These are phyloP conservation scores for Debaryomyces robertsiae DNA, from an alignment of 1,139 yeast species.

Conservation along the genomic window DNA sequence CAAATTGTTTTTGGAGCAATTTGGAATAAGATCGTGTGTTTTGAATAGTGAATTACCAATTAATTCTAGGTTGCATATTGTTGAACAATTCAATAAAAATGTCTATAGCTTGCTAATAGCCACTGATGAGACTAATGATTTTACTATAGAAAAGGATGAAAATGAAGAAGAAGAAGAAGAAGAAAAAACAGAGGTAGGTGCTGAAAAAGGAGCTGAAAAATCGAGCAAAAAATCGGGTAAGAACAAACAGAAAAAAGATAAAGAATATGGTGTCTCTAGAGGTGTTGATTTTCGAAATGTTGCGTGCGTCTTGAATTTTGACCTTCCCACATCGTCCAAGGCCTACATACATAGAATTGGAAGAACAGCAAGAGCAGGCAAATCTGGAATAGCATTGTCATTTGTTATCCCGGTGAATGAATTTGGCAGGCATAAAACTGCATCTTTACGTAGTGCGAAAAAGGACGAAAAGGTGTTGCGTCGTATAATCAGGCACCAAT, in stretches of 20 bases:
- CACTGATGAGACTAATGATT: slow-evolving; percentile 82
- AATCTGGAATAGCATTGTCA: slow-evolving; percentile 91
- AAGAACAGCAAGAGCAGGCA: slow-evolving; percentile 97
- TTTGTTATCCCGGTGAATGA: slow-evolving; percentile 84
- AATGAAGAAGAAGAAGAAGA: slow-evolving; percentile 50
- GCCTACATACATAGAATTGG: slow-evolving; percentile 95
- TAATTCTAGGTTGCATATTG: slow-evolving; percentile 91
- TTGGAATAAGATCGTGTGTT: slow-evolving; percentile 87
- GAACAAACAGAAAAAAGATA: slow-evolving; percentile 50
- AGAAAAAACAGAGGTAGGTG: slow-evolving; percentile 28
- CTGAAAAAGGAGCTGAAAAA: slow-evolving; percentile 20
- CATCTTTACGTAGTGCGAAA: slow-evolving; percentile 69
- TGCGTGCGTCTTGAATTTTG: slow-evolving; percentile 95
- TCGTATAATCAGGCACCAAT: slow-evolving; percentile 77
- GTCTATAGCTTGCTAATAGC: slow-evolving; percentile 88
- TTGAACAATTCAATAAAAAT: slow-evolving; percentile 91
- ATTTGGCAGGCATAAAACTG: slow-evolving; percentile 87
- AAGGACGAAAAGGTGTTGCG: slow-evolving; percentile 83
- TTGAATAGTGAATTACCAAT: slow-evolving; percentile 91
- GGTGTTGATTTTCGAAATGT: slow-evolving; percentile 97
- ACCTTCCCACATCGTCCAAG: slow-evolving; percentile 86
- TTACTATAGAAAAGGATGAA: slow-evolving; percentile 48
- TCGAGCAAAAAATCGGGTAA: slow-evolving; percentile 27
- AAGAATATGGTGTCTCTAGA: slow-evolving; percentile 91
- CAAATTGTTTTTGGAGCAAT: slow-evolving; percentile 89